Evolutionary conservation across 2,329 filamentous ascomycete genomes (phyloP).

Genomic region (Xylaria sp.): DNA sequence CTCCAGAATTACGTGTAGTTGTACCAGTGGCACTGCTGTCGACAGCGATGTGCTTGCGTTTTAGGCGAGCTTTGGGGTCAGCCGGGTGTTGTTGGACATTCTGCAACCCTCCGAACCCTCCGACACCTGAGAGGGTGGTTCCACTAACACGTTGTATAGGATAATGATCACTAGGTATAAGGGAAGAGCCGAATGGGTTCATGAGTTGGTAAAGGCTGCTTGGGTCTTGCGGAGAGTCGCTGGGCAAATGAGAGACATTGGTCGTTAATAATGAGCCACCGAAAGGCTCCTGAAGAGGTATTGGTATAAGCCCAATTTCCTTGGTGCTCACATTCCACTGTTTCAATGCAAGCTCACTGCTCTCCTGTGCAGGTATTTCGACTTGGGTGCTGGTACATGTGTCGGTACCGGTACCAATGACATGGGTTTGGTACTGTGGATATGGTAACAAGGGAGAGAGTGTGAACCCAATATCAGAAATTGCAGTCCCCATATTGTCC

Average conservation of each 20-base stretch:
- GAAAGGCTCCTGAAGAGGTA: slow-evolving; percentile 6
- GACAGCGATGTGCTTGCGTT: background rate
- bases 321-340: slow-evolving; percentile 6
- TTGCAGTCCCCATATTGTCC: slow-evolving; percentile 12
- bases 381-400: background rate
- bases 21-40: background rate
- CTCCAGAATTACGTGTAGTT: background rate
- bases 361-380: slow-evolving; percentile 18
- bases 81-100: background rate
- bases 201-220: background rate
- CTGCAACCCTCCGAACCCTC: slow-evolving; percentile 1
- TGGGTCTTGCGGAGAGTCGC: background rate
- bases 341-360: slow-evolving; percentile 1
- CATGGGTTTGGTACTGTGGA: background rate
- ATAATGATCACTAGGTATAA: background rate
- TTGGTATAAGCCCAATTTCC: background rate
- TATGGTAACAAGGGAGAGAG: slow-evolving; percentile 12
- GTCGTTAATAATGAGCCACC: background rate
- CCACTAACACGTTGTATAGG: background rate
- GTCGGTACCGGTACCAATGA: slow-evolving; percentile 9
- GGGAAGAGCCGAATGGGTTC: background rate
- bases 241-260: background rate
- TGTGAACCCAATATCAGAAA: slow-evolving; percentile 12
- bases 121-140: background rate
- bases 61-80: background rate